Evolutionary conservation across 164 flowering plant species (phyloP).

Genomic region (Vitis rotundifolia): DNA sequence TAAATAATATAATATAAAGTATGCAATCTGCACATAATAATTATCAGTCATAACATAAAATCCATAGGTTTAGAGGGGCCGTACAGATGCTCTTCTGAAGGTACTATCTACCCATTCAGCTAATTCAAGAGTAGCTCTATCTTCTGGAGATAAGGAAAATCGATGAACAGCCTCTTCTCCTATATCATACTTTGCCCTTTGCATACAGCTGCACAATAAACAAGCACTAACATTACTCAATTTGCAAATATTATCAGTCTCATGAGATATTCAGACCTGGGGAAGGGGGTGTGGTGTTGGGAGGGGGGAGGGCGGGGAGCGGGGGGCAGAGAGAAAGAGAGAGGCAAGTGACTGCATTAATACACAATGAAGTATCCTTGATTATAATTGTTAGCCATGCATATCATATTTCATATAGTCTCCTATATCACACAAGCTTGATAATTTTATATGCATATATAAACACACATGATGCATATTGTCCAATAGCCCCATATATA

Average conservation of each 20-base stretch:
- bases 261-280: background rate
- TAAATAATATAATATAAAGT: background rate
- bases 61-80: slow-evolving; percentile 10
- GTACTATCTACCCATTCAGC: slow-evolving; percentile 95
- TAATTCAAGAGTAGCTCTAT: slow-evolving; percentile 89
- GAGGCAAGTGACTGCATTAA: background rate
- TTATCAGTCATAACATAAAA: background rate
- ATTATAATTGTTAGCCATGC: background rate
- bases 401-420: too few relatives aligned
- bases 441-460: too few relatives aligned
- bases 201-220: slow-evolving; percentile 79
- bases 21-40: background rate
- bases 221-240: background rate
- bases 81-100: slow-evolving; percentile 72
- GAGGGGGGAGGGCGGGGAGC: too few relatives aligned
- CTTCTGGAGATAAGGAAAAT: slow-evolving; percentile 91
- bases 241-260: background rate
- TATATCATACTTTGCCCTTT: slow-evolving; percentile 89
- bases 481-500: too few relatives aligned
- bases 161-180: slow-evolving; percentile 97
- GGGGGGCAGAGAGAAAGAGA: background rate
- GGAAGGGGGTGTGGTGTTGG: too few relatives aligned
- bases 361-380: background rate
- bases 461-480: too few relatives aligned
- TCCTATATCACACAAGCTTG: too few relatives aligned